Percentiles rank a stretch among this genome's conserved stretches.
Evolutionary conservation across 257 asterid genomes (phyloP).

Genomic region (Leonotis leonurus): DNA sequence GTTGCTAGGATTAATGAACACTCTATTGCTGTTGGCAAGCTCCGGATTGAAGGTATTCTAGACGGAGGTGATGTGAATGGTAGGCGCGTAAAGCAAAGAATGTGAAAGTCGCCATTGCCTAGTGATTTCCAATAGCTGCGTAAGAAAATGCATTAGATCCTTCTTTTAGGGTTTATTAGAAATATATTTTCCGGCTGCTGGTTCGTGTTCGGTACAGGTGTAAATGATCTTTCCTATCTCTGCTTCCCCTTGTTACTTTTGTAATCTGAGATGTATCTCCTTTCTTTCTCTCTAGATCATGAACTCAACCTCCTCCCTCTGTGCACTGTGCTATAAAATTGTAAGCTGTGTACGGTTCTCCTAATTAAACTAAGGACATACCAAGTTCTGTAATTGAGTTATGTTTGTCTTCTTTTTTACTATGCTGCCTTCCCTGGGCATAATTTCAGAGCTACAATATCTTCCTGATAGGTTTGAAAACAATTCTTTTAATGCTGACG

Average conservation of each 20-base stretch:
- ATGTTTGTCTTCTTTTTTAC: background rate
- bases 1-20: conserved; percentile 81
- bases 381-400: conserved; percentile 4
- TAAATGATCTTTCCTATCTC: conserved; percentile 23
- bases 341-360: conserved; percentile 16
- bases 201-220: too few species aligned
- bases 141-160: conserved; percentile 25
- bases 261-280: conserved; percentile 21
- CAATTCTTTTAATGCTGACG: too few species aligned
- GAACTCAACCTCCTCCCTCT: background rate
- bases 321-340: too few species aligned
- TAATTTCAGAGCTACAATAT: too few species aligned
- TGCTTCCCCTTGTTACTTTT: conserved; percentile 4
- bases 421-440: background rate
- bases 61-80: conserved; percentile 71
- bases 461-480: too few species aligned
- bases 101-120: too few species aligned
- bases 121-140: conserved; percentile 10
- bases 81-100: conserved; percentile 90
- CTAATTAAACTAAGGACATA: background rate
- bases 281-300: background rate
- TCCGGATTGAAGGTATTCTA: conserved; percentile 40
- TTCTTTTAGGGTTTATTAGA: conserved; percentile 19
- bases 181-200: conserved; percentile 2
- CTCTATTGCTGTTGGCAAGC: conserved; percentile 44